phyloP scores from a whole-genome alignment of 1,139 yeast species.

The Candida pseudoviswanathii region DNA sequence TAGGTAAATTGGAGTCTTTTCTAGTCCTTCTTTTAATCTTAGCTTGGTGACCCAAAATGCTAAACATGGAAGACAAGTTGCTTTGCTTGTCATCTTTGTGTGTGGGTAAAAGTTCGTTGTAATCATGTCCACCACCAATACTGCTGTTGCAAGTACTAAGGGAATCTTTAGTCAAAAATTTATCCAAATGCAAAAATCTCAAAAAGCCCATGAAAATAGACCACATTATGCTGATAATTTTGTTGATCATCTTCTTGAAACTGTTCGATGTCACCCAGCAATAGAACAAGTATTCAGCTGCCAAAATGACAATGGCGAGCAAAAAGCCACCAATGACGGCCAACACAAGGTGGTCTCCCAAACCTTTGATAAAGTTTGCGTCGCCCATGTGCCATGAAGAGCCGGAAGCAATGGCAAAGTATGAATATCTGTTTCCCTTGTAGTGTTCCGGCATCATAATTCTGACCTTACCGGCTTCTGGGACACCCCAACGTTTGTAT shows the following conservation, averaged over 20 bases:
- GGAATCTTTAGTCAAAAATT: constrained; percentile 11
- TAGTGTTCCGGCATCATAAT: constrained; percentile 73
- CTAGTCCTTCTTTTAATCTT: constrained; percentile 43
- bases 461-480: constrained; percentile 63
- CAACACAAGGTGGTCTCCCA: constrained; percentile 69
- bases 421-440: constrained; percentile 58
- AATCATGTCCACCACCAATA: constrained; percentile 3
- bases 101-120: constrained; percentile 3
- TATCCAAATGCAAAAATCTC: constrained; percentile 18
- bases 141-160: not conserved
- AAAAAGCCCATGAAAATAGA: constrained; percentile 8
- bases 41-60: constrained; percentile 6
- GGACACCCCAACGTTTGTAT: constrained; percentile 77
- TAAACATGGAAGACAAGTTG: constrained; percentile 1
- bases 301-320: constrained; percentile 57
- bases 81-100: constrained; percentile 12
- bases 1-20: constrained; percentile 56
- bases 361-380: constrained; percentile 69
- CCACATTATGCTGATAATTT: constrained; percentile 8
- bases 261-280: constrained; percentile 39
- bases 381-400: constrained; percentile 91
- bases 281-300: constrained; percentile 64
- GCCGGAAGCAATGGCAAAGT: constrained; percentile 74
- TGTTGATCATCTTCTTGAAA: constrained; percentile 28
- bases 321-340: constrained; percentile 71